Evolutionary conservation across 1,284 basidiomycete species (phyloP).

Genomic region (Tylopilus orsonianus): DNA sequence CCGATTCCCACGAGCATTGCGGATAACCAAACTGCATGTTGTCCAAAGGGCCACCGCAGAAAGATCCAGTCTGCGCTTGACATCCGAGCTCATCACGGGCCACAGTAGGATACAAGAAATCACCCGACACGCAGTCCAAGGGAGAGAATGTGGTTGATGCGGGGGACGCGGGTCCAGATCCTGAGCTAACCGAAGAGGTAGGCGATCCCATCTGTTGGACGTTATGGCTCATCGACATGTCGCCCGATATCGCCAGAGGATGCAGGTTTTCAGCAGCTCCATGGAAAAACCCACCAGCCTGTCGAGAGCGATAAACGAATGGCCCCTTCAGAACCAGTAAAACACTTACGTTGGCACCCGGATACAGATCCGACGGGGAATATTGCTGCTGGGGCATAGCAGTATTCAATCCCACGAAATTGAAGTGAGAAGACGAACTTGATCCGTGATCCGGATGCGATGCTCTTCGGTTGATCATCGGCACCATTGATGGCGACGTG

Average conservation of each 20-base stretch:
- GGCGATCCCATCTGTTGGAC: conserved; percentile 31
- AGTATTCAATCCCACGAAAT: conserved; percentile 42
- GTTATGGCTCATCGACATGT: conserved; percentile 23
- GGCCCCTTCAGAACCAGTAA: neutral
- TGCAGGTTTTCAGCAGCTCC: conserved; percentile 31
- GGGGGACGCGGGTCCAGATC: conserved; percentile 35
- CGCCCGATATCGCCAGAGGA: conserved; percentile 31
- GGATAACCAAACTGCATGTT: conserved; percentile 34
- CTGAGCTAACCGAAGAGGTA: conserved; percentile 31
- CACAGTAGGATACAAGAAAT: conserved; percentile 23
- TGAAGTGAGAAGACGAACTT: conserved; percentile 43
- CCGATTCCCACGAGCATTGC: conserved; percentile 35
- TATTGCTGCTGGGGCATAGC: conserved; percentile 36
- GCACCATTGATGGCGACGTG: conserved; percentile 56
- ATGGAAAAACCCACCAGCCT: conserved; percentile 25
- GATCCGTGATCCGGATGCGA: conserved; percentile 45
- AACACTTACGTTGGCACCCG: conserved; percentile 26
- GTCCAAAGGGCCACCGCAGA: conserved; percentile 25
- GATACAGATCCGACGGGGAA: conserved; percentile 22
- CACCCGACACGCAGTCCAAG: conserved; percentile 13
- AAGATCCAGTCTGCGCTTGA: conserved; percentile 15
- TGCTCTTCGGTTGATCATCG: conserved; percentile 57
- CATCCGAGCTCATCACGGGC: conserved; percentile 19
- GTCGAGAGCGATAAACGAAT: conserved; percentile 6
- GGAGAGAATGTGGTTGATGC: conserved; percentile 30